Base-by-base conservation (phyloP, 176 grass and related monocot genomes). In the Oryza coarctata region DNA sequence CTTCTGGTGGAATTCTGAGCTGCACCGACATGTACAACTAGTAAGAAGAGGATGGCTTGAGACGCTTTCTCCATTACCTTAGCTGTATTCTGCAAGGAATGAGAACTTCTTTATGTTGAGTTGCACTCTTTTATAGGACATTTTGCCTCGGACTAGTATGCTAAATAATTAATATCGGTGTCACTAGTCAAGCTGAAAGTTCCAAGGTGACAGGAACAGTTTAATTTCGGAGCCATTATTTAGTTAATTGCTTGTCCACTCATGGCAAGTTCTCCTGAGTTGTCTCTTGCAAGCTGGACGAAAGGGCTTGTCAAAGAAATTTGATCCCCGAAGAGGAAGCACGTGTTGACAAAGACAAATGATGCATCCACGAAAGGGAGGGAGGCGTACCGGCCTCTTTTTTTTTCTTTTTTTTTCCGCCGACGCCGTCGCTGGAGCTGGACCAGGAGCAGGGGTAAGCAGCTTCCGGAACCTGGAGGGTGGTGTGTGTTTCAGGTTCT, bases 1-100 rank as follows among this genome's bases (percentile, higher is more conserved):
- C 33, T 12, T 52, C 39, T 40, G 39, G 84, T 81, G 45, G 33
- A 75, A 33, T 75, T 61, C 43, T 81, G 77, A 61, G 62, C 77
- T 78, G 3, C 9, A 10, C 14, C 36, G 76, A 45, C 22, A 23
- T 45, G 1, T 6, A 72, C 23, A 9, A 72, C 0, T 5, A 75
- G 77, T 12, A 85, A 23, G 55, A 80, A 30, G 44, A 75, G 45
- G 71, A 75, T 41, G 27, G 45, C 10, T n/a, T 38, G 62, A 60
- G 62, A 14, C 39, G 40, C 27, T 77, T 15, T 77, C 64, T 84
- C 82, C 82, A 84, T 77, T 66, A 45, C 43, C 14, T 12, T 5
- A 22, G 39, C 22, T 69, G 61, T 33, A 29, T 6, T 39, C 3
- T 27, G 22, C 30, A 22, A 64, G 69, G 68, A 15, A 7, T 49